These are phyloP conservation scores for Aspergillus felis DNA, from an alignment of 2,329 filamentous ascomycete species.

Conservation along the genomic window DNA sequence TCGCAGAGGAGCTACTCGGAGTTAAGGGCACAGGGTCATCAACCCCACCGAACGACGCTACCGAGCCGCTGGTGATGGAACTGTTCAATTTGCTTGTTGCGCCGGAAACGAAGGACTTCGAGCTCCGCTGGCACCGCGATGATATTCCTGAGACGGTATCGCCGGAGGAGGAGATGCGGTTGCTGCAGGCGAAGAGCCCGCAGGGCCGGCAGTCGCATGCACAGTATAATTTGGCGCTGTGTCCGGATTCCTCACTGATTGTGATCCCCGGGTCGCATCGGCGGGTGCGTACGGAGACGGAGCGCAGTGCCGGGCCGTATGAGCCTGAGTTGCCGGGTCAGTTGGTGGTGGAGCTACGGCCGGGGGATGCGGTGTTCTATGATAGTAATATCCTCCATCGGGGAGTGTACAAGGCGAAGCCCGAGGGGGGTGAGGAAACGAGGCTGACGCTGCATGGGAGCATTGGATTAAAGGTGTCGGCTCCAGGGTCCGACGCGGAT, in stretches of 20 bases:
- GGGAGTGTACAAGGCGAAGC: slow-evolving; percentile 40
- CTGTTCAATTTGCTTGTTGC: slow-evolving; percentile 81
- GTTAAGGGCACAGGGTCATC: slow-evolving; percentile 16
- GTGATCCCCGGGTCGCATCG: slow-evolving; percentile 74
- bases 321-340: slow-evolving; percentile 60
- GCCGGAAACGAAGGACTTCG: slow-evolving; percentile 64
- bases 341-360: slow-evolving; percentile 60
- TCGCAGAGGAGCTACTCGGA: slow-evolving; percentile 63
- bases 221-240: slow-evolving; percentile 84
- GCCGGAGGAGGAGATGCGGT: slow-evolving; percentile 61
- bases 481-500: slow-evolving; percentile 18
- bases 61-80: slow-evolving; percentile 74
- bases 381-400: slow-evolving; percentile 76
- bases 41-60: slow-evolving; percentile 21
- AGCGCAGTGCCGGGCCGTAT: slow-evolving; percentile 65
- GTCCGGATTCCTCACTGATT: slow-evolving; percentile 67
- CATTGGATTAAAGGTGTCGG: slow-evolving; percentile 34
- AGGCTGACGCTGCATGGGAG: slow-evolving; percentile 43
- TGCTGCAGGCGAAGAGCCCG: slow-evolving; percentile 51
- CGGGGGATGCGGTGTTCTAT: slow-evolving; percentile 82
- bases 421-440: slow-evolving; percentile 32
- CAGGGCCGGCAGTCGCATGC: slow-evolving; percentile 60
- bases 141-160: slow-evolving; percentile 67
- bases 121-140: slow-evolving; percentile 80
- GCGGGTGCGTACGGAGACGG: slow-evolving; percentile 64